Evolutionary conservation across 2,329 filamentous ascomycete genomes (phyloP), one percentile per base, ranked within the genome.

Genomic region (Purpureocillium lavendulum): DNA sequence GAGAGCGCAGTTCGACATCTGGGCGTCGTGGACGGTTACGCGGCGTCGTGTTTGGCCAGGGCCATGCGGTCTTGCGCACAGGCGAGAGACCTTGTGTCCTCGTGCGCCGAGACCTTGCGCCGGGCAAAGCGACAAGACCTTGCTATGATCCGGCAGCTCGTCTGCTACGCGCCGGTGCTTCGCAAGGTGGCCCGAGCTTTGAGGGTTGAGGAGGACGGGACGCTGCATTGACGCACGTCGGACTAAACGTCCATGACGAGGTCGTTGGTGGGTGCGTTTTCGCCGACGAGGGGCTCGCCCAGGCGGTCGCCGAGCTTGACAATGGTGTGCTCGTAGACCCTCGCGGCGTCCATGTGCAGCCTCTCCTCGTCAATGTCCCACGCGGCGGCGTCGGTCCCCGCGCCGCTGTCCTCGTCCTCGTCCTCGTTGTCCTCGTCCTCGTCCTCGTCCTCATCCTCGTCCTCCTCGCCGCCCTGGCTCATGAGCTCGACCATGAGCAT

Each of bases 321-420:
- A 47, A 94, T 75, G 0, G 87, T 92, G 50, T 74, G 74, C 57
- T 92, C 85, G 61, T 92, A 95, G 2, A 94, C 80, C 46, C 73
- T 73, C 1, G 80, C 85, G 36, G 84, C 77, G 46, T 84, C 80
- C 71, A 89, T 78, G 46, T 84, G 72, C 49, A 77, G 54, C 28
- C 70, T 68, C 30, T 70, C 67, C 36, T 67, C 66, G 6, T 70
- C 66, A 4, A 66, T 62, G 29, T 71, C 65, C 54, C 53, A 58
- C 4, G 32, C 15, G 33, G 30, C 9, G 35, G 12, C 13, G 13
- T 15, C 21, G 30, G 12, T 16, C n/a, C 34, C 36, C 2, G 55
- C 58, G 2, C 24, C 33, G 2, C 48, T 45, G 9, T 58, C 55
- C 12, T 56, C 49, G 7, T 54, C 59, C 2, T 60, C 60, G 7